These are phyloP conservation scores for Coleophoma cylindrospora DNA, from an alignment of 2,329 filamentous ascomycete species.

Conservation along the genomic window DNA sequence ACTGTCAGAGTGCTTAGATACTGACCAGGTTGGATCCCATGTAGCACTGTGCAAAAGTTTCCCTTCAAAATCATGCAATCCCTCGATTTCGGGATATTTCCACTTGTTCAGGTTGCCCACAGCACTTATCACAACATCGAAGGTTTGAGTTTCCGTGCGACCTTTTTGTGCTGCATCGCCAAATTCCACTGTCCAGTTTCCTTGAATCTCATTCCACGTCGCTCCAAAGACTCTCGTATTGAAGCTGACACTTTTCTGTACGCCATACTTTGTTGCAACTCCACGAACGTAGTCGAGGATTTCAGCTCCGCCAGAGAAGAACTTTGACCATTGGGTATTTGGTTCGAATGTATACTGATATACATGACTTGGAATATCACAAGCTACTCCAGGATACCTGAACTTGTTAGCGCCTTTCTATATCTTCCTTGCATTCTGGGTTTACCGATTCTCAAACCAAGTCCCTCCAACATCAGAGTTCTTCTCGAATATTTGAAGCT, in stretches of 20 bases:
- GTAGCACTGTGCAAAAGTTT: constrained; percentile 35
- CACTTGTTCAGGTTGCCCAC: constrained; percentile 33
- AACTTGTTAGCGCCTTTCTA: too few species aligned
- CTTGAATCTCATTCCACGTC: constrained; percentile 44
- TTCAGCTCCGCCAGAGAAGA: constrained; percentile 53
- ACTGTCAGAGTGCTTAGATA: constrained; percentile 17
- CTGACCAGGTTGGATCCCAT: constrained; percentile 24
- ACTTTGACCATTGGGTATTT: constrained; percentile 48
- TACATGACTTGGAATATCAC: constrained; percentile 42
- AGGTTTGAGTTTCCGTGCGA: background rate
- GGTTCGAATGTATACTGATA: constrained; percentile 55
- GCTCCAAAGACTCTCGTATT: constrained; percentile 45
- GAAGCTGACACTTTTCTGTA: constrained; percentile 51
- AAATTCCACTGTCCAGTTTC: constrained; percentile 43
- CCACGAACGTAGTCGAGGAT: constrained; percentile 46
- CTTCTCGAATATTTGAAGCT: constrained; percentile 42
- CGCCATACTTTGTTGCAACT: constrained; percentile 44
- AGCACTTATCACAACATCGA: constrained; percentile 3
- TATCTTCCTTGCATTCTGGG: too few species aligned
- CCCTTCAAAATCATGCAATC: constrained; percentile 38
- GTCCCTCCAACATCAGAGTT: constrained; percentile 45
- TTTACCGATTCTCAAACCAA: constrained; percentile 40
- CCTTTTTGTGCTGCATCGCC: background rate
- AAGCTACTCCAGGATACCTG: constrained; percentile 48
- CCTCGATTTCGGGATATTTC: constrained; percentile 40